Evolutionary conservation across 164 flowering plant genomes (phyloP).

Genomic region (Chimonanthus praecox): DNA sequence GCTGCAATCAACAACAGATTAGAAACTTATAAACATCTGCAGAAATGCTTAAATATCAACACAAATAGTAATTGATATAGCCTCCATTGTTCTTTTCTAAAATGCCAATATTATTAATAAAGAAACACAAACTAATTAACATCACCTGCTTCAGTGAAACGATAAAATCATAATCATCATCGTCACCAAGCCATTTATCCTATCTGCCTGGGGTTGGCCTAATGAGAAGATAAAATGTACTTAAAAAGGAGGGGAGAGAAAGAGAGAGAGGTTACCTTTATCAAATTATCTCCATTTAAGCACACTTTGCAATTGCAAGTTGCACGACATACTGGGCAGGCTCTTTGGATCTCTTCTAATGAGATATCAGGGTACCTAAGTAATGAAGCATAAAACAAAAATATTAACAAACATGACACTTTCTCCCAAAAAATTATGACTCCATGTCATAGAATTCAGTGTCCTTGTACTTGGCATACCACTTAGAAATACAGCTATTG

Average conservation of each 20-base stretch:
- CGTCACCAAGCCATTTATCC: too few species aligned
- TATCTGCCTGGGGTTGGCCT: too few species aligned
- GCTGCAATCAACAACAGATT: slow-evolving; percentile 33
- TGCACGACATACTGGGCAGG: slow-evolving; percentile 92
- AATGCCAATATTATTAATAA: too few species aligned
- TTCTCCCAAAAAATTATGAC: neutral
- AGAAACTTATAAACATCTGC: too few species aligned
- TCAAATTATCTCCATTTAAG: slow-evolving; percentile 64
- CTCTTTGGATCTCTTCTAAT: slow-evolving; percentile 69
- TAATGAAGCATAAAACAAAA: slow-evolving; percentile 6
- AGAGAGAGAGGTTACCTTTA: slow-evolving; percentile 50
- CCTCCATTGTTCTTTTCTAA: too few species aligned
- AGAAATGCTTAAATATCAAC: too few species aligned
- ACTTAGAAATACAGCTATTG: slow-evolving; percentile 64
- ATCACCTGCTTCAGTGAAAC: too few species aligned
- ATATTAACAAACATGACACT: slow-evolving; percentile 1
- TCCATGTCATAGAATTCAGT: slow-evolving; percentile 4
- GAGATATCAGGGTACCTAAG: slow-evolving; percentile 70
- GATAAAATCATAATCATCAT: too few species aligned
- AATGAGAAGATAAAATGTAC: too few species aligned
- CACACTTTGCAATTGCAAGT: slow-evolving; percentile 79
- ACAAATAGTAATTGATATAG: too few species aligned
- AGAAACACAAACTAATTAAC: too few species aligned
- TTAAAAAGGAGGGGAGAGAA: too few species aligned
- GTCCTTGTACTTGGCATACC: slow-evolving; percentile 36